Conservation (phyloP, 1,139 yeast species). For the Candida tetrigidarum region DNA sequence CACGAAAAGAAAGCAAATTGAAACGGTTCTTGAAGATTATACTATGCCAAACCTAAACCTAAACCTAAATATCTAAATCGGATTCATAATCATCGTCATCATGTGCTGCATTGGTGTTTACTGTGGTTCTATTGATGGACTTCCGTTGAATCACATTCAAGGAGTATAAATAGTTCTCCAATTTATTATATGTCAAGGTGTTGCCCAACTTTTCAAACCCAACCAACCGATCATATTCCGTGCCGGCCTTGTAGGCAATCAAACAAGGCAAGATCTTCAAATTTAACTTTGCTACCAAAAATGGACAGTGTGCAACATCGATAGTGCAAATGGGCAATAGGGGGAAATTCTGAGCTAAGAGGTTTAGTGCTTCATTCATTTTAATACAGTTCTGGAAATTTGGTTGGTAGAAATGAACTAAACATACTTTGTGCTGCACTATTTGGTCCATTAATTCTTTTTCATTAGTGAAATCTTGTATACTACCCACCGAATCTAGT, state of each 20-base stretch:
- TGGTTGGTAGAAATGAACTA: slow-evolving; percentile 70
- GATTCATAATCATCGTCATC: slow-evolving; percentile 31
- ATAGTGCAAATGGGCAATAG: slow-evolving; percentile 57
- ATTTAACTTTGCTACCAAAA: slow-evolving; percentile 62
- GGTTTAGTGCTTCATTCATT: slow-evolving; percentile 54
- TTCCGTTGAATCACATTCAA: slow-evolving; percentile 27
- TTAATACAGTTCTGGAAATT: slow-evolving; percentile 60
- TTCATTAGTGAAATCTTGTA: slow-evolving; percentile 50
- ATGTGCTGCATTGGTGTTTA: slow-evolving; percentile 2
- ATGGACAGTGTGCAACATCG: slow-evolving; percentile 72
- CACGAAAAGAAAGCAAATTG: slow-evolving; percentile 8
- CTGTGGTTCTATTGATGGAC: slow-evolving; percentile 29
- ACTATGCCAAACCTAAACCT: slow-evolving; percentile 12
- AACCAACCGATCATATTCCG: slow-evolving; percentile 59
- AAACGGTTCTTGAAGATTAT: slow-evolving; percentile 12
- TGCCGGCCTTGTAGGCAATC: slow-evolving; percentile 61
- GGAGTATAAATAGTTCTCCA: slow-evolving; percentile 49
- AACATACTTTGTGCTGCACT: slow-evolving; percentile 42
- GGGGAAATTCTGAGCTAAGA: slow-evolving; percentile 58
- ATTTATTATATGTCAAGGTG: slow-evolving; percentile 35
- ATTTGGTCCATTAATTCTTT: slow-evolving; percentile 58
- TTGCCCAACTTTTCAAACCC: slow-evolving; percentile 68
- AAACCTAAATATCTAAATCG: slow-evolving; percentile 38
- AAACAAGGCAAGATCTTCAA: slow-evolving; percentile 76
- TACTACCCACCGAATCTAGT: slow-evolving; percentile 42